A percentile compares a stretch with the other conserved stretches of the same genome.
phyloP scores from a whole-genome alignment of 805 yeast species.

The Clavispora asparagi region DNA sequence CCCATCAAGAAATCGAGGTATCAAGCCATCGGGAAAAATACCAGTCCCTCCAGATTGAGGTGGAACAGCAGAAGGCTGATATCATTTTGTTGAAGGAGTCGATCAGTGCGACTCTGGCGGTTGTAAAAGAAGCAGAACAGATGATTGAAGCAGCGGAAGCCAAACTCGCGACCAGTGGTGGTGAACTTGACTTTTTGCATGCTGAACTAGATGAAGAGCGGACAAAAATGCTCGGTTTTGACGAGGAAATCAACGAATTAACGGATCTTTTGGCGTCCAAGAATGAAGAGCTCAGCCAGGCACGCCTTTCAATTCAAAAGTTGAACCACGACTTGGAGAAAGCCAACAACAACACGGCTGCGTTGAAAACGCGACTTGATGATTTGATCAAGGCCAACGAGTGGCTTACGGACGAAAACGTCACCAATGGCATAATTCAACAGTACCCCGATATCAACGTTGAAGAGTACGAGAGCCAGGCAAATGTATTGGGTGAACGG shows the following conservation, averaged over 20 bases:
- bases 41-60: constrained; percentile 63
- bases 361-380: constrained; percentile 36
- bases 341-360: constrained; percentile 31
- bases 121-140: constrained; percentile 25
- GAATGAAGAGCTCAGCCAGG: constrained; percentile 40
- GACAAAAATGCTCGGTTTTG: constrained; percentile 57
- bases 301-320: constrained; percentile 49
- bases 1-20: constrained; percentile 35
- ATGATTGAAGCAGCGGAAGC: constrained; percentile 9
- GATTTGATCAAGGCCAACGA: constrained; percentile 49
- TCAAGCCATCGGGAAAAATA: constrained; percentile 46
- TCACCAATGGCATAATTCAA: constrained; percentile 50
- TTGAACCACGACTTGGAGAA: constrained; percentile 52
- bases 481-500: constrained; percentile 50
- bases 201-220: constrained; percentile 48
- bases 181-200: constrained; percentile 14
- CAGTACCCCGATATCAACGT: constrained; percentile 62
- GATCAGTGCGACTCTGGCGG: constrained; percentile 27
- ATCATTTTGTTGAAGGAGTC: constrained; percentile 40
- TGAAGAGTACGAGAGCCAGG: constrained; percentile 55
- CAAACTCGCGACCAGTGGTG: constrained; percentile 22
- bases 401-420: constrained; percentile 69
- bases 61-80: constrained; percentile 64
- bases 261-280: constrained; percentile 40
- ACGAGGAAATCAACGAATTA: constrained; percentile 70